Evolutionary conservation across 1,284 basidiomycete genomes (phyloP).

Genomic region (Boletus smithii): DNA sequence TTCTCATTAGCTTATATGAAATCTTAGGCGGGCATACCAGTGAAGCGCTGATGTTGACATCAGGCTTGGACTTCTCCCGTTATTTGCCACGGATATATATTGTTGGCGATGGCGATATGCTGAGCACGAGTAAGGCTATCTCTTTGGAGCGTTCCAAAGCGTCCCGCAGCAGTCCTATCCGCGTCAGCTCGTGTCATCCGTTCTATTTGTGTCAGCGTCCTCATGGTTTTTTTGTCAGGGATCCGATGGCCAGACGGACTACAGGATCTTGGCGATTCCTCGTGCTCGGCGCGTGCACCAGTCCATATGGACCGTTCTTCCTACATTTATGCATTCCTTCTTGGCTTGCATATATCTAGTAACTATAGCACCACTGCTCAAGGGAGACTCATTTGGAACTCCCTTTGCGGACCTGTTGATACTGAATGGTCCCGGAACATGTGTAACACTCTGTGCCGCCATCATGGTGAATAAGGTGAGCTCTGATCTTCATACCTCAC

Average conservation of each 20-base stretch:
- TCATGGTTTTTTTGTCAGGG: slow-evolving; percentile 17
- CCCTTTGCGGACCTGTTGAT: slow-evolving; percentile 77
- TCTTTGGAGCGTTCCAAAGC: slow-evolving; percentile 56
- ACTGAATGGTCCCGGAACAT: slow-evolving; percentile 95
- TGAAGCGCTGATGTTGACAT: slow-evolving; percentile 80
- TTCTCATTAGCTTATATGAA: slow-evolving; percentile 7
- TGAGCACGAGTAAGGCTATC: slow-evolving; percentile 72
- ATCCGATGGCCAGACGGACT: slow-evolving; percentile 26
- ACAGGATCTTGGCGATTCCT: slow-evolving; percentile 66
- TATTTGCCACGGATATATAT: slow-evolving; percentile 83
- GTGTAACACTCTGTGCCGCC: slow-evolving; percentile 75
- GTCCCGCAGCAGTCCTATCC: slow-evolving; percentile 6
- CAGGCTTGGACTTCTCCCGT: slow-evolving; percentile 70
- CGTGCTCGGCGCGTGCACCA: slow-evolving; percentile 87
- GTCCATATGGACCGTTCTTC: slow-evolving; percentile 61
- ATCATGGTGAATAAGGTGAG: slow-evolving; percentile 76
- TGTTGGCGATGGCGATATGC: slow-evolving; percentile 75
- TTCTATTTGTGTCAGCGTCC: not conserved
- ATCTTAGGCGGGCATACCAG: slow-evolving; percentile 87
- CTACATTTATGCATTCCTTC: slow-evolving; percentile 64
- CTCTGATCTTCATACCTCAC: slow-evolving; percentile 17
- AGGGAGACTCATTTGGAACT: slow-evolving; percentile 20
- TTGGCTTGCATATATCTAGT: slow-evolving; percentile 54
- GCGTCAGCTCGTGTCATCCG: slow-evolving; percentile 17
- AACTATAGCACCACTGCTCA: slow-evolving; percentile 47